Evolutionary conservation across 257 asterid genomes (phyloP), one percentile per base, ranked within the genome.

Genomic region (Nicotiana sylvestris): DNA sequence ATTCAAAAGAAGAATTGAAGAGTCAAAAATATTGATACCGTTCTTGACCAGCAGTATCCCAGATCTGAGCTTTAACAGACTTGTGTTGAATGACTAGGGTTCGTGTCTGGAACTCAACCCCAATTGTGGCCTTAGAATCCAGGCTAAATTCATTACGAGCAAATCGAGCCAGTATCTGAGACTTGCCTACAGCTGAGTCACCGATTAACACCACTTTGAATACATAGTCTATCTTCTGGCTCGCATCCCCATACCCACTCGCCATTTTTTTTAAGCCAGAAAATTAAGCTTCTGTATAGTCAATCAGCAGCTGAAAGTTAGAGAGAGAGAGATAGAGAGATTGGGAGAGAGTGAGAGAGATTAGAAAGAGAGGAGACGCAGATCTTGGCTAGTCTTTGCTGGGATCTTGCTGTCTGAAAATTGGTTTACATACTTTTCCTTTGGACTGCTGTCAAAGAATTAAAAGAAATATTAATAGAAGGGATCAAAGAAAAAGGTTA

Each of bases 31-130:
- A 62, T 21, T 39, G 2, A 72, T 72, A 81, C 66, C 83, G 78
- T 70, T 81, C 83, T 57, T 81, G 83, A 58, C 83, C 83, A 57
- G 83, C 83, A 70, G 83, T 81, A 70, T 81, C 83, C 83, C 83
- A 81, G 76, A 81, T 81, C 83, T 81, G 83, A 30, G 83, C 83
- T 70, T 81, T 81, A 21, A 81, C 83, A 68, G 74, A 68, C 33
- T 81, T 81, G 8, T 70, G 78, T 12, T 81, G 78, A 21, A 81
- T 81, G 1, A 49, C 66, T 17, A 81, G 66, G 7, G 83, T 81
- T 70, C 76, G 33, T 0, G 83, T 81, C 78, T 81, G 83, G 30
- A 81, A 81, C 76, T 81, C 83, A 51, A 81, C 83, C 4, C 83
- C 83, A 58, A 81, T 66, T 10, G 83, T 81, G 11, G 83, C 76